A percentile compares a stretch with the other conserved stretches of the same genome.
Evolutionary conservation across 352 stramenopile species (phyloP).

Genomic region (Pythium rishiriense): DNA sequence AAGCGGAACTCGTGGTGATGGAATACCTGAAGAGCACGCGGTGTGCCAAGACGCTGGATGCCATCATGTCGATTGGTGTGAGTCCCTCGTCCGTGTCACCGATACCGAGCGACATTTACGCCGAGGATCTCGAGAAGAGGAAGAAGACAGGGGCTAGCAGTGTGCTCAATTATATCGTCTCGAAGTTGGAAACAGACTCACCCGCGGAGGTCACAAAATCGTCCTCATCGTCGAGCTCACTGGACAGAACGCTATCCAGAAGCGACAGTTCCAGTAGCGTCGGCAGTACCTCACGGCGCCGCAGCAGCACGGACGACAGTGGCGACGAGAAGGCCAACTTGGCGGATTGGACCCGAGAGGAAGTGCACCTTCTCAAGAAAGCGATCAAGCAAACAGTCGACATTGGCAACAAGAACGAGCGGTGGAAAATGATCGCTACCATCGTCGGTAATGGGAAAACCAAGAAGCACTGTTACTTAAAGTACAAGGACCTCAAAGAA

Average conservation of each 20-base stretch:
- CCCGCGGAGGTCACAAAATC: not conserved
- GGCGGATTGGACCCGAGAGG: conserved; percentile 55
- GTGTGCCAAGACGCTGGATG: conserved; percentile 54
- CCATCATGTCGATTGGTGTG: conserved; percentile 42
- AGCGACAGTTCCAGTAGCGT: not conserved
- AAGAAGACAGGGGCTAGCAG: conserved; percentile 31
- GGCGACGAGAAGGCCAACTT: conserved; percentile 27
- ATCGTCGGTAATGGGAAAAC: conserved; percentile 58
- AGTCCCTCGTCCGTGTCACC: conserved; percentile 19
- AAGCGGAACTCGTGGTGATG: conserved; percentile 70
- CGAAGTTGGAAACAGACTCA: conserved; percentile 10
- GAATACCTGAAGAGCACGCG: conserved; percentile 67
- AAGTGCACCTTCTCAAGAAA: conserved; percentile 58
- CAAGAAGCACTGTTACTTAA: conserved; percentile 85
- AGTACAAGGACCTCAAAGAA: conserved; percentile 84
- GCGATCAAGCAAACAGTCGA: conserved; percentile 69
- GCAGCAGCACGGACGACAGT: conserved; percentile 11
- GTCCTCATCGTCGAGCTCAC: not conserved
- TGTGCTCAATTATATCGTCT: conserved; percentile 57
- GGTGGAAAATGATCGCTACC: conserved; percentile 68
- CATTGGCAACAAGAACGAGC: conserved; percentile 68
- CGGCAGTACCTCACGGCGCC: conserved; percentile 14
- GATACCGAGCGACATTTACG: conserved; percentile 53
- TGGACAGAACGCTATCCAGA: conserved; percentile 5
- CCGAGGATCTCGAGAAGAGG: conserved; percentile 50